These are phyloP conservation scores for Globisporangium barbulae DNA, from an alignment of 352 stramenopile species.

Conservation along the genomic window DNA sequence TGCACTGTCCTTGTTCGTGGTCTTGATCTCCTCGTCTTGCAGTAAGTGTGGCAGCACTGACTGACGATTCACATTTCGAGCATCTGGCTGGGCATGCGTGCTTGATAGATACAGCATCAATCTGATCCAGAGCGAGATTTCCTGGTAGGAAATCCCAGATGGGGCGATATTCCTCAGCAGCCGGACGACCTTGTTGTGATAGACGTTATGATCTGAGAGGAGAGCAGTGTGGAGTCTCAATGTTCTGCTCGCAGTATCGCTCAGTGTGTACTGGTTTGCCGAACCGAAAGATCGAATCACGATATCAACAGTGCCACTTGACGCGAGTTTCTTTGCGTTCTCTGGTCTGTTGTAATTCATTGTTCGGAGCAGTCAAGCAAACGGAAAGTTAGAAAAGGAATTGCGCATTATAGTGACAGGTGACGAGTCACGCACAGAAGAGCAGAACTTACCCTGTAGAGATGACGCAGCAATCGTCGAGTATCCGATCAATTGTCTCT, in stretches of 20 bases:
- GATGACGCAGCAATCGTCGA: constrained; percentile 12
- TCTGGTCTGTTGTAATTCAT: constrained; percentile 15
- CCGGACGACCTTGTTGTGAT: constrained; percentile 2
- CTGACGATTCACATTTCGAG: background rate
- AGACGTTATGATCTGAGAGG: constrained; percentile 24
- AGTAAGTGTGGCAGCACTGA: background rate
- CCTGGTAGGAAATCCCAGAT: constrained; percentile 10
- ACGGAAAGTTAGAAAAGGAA: background rate
- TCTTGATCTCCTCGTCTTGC: background rate
- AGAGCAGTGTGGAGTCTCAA: constrained; percentile 21
- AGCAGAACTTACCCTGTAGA: constrained; percentile 6
- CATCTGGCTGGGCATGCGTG: background rate
- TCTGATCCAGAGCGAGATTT: constrained; percentile 17
- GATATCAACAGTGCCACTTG: constrained; percentile 19
- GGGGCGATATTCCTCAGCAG: constrained; percentile 6
- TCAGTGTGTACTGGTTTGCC: background rate
- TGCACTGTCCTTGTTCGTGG: background rate
- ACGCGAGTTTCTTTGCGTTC: constrained; percentile 24
- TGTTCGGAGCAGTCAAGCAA: background rate
- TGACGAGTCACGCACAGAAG: background rate
- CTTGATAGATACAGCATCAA: constrained; percentile 6
- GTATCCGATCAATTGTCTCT: constrained; percentile 14
- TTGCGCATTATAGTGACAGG: background rate
- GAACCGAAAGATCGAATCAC: constrained; percentile 31
- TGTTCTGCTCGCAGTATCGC: background rate